phyloP scores from a whole-genome alignment of 192 early-diverging fungal species.

The Coemansia sp. region DNA sequence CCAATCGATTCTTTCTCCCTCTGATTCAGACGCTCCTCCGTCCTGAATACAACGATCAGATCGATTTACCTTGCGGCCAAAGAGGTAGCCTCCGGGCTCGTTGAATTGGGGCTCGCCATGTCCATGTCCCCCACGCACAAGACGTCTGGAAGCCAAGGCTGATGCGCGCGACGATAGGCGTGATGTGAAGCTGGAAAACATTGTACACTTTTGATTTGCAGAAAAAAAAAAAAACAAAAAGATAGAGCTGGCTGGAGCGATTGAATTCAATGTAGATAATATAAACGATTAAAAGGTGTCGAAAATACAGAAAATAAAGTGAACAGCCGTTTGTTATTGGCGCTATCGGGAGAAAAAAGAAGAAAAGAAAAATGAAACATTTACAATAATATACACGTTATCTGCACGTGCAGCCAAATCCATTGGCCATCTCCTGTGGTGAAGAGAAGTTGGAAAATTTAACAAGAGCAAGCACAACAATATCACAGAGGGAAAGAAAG shows the following conservation, averaged over 20 bases:
- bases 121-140: constrained; percentile 59
- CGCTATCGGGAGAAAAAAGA: too few species aligned
- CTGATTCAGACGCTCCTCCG: background rate
- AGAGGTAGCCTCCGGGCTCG: constrained; percentile 74
- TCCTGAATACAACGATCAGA: background rate
- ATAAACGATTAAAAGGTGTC: background rate
- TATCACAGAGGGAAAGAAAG: too few species aligned
- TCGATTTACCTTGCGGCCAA: constrained; percentile 68
- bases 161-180: constrained; percentile 24
- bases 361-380: too few species aligned
- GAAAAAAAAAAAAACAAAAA: background rate
- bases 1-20: background rate
- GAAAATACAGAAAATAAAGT: too few species aligned
- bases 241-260: background rate
- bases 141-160: constrained; percentile 21
- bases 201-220: constrained; percentile 1
- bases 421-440: too few species aligned
- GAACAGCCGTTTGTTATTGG: too few species aligned
- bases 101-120: constrained; percentile 60
- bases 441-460: too few species aligned
- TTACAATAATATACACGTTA: too few species aligned
- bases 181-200: constrained; percentile 32
- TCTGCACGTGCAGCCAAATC: too few species aligned
- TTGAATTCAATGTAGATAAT: background rate
- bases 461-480: too few species aligned